These are phyloP conservation scores for Arachis monticola DNA, from an alignment of 331 rosid genomes.

Conservation along the genomic window DNA sequence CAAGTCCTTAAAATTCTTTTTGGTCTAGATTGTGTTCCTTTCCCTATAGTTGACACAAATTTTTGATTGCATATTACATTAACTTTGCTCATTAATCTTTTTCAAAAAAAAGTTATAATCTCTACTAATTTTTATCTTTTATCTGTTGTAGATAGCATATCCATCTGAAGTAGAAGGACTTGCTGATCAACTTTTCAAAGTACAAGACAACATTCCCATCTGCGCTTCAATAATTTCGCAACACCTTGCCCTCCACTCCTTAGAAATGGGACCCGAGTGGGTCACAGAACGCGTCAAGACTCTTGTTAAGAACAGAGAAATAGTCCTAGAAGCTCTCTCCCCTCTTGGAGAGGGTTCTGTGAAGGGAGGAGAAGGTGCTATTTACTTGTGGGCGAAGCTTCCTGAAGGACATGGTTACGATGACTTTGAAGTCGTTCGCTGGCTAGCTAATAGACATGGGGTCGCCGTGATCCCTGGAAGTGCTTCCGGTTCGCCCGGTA, in stretches of 20 bases:
- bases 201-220: constrained; percentile 98
- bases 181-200: constrained; percentile 86
- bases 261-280: constrained; percentile 84
- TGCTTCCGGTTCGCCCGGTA: constrained; percentile 78
- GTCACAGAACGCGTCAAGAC: constrained; percentile 67
- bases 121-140: constrained; percentile 8
- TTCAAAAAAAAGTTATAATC: constrained; percentile 12
- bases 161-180: constrained; percentile 85
- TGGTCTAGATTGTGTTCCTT: background rate
- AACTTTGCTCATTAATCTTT: background rate
- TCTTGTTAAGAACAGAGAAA: constrained; percentile 68
- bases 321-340: constrained; percentile 68
- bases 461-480: constrained; percentile 89
- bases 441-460: constrained; percentile 86
- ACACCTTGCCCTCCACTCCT: constrained; percentile 80
- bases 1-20: background rate
- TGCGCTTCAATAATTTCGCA: constrained; percentile 93
- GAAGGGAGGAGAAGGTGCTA: constrained; percentile 96
- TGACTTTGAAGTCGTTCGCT: constrained; percentile 70
- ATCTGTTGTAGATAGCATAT: constrained; percentile 83
- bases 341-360: constrained; percentile 77
- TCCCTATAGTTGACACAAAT: background rate
- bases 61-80: background rate
- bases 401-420: constrained; percentile 53
- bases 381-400: constrained; percentile 96